These are phyloP conservation scores for Euphrasia arctica DNA, from an alignment of 305 asterid genomes.

Conservation along the genomic window DNA sequence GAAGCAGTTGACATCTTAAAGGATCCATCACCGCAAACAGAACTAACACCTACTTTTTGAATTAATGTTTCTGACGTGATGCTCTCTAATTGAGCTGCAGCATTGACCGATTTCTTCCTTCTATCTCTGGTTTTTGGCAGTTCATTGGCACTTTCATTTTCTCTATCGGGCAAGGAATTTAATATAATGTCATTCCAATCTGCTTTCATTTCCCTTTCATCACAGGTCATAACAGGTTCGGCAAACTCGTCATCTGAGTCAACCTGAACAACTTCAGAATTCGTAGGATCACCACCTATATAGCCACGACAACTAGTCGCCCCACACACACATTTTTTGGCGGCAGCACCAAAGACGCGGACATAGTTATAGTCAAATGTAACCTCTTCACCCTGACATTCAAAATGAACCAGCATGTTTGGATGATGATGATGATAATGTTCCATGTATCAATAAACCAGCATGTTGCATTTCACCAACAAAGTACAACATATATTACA, in stretches of 20 bases:
- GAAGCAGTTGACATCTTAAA: slow-evolving; percentile 29
- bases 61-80: slow-evolving; percentile 28
- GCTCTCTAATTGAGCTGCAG: slow-evolving; percentile 34
- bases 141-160: slow-evolving; percentile 32
- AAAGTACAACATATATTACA: background rate
- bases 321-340: slow-evolving; percentile 87
- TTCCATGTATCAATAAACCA: slow-evolving; percentile 16
- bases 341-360: slow-evolving; percentile 94
- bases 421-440: slow-evolving; percentile 15
- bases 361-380: slow-evolving; percentile 93
- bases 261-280: slow-evolving; percentile 74
- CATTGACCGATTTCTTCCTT: slow-evolving; percentile 30
- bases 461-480: background rate
- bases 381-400: slow-evolving; percentile 80
- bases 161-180: slow-evolving; percentile 35
- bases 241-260: slow-evolving; percentile 85
- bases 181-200: slow-evolving; percentile 42
- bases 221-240: slow-evolving; percentile 66
- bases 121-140: slow-evolving; percentile 28
- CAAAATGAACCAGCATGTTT: slow-evolving; percentile 23
- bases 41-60: slow-evolving; percentile 29
- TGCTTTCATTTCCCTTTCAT: slow-evolving; percentile 45
- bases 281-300: slow-evolving; percentile 80
- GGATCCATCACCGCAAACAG: slow-evolving; percentile 34
- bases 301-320: slow-evolving; percentile 80